phyloP scores from a whole-genome alignment of 2,329 filamentous ascomycete genomes.

The Knoxdaviesia capensis region DNA sequence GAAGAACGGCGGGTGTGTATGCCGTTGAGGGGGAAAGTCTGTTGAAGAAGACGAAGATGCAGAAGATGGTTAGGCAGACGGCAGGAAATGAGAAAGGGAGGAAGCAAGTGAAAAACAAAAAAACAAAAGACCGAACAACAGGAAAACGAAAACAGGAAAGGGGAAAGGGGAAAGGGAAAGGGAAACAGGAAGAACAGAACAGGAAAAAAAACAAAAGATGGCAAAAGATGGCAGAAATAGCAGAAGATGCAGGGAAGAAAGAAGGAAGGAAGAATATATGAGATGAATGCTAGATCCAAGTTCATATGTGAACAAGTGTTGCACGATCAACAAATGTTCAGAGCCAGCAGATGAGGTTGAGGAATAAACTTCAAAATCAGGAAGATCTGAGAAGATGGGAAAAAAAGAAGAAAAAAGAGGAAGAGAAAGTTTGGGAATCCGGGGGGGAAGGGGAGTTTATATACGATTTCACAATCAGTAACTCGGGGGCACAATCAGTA shows the following conservation, averaged over 20 bases:
- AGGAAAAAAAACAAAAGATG: background rate
- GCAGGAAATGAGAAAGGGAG: background rate
- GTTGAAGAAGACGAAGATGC: background rate
- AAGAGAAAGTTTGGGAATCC: background rate
- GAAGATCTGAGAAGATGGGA: background rate
- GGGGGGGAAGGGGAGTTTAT: too few species aligned
- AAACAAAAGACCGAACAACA: background rate
- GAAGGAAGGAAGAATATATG: too few species aligned
- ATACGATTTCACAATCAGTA: too few species aligned
- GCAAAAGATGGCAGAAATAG: background rate
- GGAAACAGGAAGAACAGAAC: background rate
- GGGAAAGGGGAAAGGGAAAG: background rate
- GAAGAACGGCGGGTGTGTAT: background rate
- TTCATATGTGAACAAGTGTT: too few species aligned
- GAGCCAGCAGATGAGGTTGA: background rate
- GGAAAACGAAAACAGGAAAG: background rate
- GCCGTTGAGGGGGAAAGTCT: background rate
- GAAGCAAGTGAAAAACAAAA: background rate
- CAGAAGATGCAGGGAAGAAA: too few species aligned
- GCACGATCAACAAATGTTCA: too few species aligned
- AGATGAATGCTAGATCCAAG: too few species aligned
- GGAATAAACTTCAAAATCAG: background rate
- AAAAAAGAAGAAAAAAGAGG: background rate
- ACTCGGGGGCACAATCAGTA: background rate
- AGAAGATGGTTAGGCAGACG: background rate